Conservation (phyloP, 148 eudicot genomes). For the Salicornia ramosissima region DNA sequence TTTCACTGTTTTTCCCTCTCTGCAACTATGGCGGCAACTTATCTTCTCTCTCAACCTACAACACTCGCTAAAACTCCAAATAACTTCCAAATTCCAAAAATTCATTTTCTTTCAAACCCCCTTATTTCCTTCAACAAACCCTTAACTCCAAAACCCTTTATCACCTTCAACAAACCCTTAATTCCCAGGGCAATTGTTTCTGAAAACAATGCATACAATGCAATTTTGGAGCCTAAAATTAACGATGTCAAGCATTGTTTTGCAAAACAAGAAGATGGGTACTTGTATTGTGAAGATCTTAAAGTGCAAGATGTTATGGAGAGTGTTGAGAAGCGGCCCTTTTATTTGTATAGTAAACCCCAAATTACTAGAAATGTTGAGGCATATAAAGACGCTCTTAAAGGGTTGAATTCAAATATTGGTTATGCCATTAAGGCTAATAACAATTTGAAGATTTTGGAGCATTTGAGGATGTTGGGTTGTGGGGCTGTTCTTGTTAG, state of each 20-base stretch:
- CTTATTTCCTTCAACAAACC: slow-evolving; percentile 20
- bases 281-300: slow-evolving; percentile 74
- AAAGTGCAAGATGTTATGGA: slow-evolving; percentile 80
- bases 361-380: slow-evolving; percentile 81
- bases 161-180: slow-evolving; percentile 29
- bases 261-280: slow-evolving; percentile 65
- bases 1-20: no score
- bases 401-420: slow-evolving; percentile 72
- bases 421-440: slow-evolving; percentile 97
- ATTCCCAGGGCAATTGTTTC: slow-evolving; percentile 43
- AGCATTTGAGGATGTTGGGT: slow-evolving; percentile 80
- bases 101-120: slow-evolving; percentile 23
- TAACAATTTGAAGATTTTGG: slow-evolving; percentile 87
- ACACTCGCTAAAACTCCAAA: slow-evolving; percentile 29
- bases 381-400: slow-evolving; percentile 76
- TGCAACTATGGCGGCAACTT: slow-evolving; percentile 69
- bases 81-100: slow-evolving; percentile 21
- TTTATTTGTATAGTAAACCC: slow-evolving; percentile 83
- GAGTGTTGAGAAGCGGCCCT: slow-evolving; percentile 72
- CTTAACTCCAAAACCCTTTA: slow-evolving; percentile 12
- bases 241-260: slow-evolving; percentile 47
- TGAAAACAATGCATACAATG: slow-evolving; percentile 25
- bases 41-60: slow-evolving; percentile 40
- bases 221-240: slow-evolving; percentile 29
- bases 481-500: slow-evolving; percentile 96